Base-by-base conservation (phyloP, 768 basidiomycete species). In the Podaxis rugospora region DNA sequence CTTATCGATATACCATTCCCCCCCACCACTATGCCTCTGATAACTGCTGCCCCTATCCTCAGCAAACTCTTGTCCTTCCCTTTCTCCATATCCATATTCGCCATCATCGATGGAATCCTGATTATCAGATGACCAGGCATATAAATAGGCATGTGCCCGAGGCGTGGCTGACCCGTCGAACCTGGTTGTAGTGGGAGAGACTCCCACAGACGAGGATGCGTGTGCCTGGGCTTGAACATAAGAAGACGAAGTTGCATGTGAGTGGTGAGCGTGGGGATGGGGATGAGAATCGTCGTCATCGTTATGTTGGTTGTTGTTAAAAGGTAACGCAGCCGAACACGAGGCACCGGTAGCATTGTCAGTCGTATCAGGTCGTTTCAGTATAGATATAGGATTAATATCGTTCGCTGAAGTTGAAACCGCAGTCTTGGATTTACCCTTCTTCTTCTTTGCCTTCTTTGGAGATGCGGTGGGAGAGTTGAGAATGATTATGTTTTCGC, bases 41-140 rank as follows among this genome's bases (percentile, higher is more conserved):
- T 23, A 14, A 27, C 68, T 65, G 52, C 66, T 69, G 9, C 69
- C 68, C 56, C 65, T 68, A 64, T 66, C 68, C 40, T 68, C 69
- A 5, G 57, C 36, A 49, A 66, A 39, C 59, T 32, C 59, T 67
- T 58, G 2, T 35, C 54, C 10, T 42, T 52, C 21, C 42, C 51
- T 18, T 44, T 9, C 42, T 16, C 18, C 16, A 44, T 18, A 2
- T 16, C 18, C 16, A 44, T 18, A 16, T 18, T 59, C 57, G n/a
- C 55, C 57, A 39, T 55, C 62, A 25, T 58, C 51, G 10, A 42
- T 23, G 44, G 51, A 51, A 49, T 51, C 46, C 37, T 55, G 52
- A 14, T 54, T 51, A 51, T 52, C 49, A 21, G 62, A 62, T 18
- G 62, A 57, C 35, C 13, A 49, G 46, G 36, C 35, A 9, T 60